A percentile compares a stretch with the other conserved stretches of the same genome.
These are phyloP conservation scores for Litchi chinensis DNA, from an alignment of 345 rosid species.

Conservation along the genomic window DNA sequence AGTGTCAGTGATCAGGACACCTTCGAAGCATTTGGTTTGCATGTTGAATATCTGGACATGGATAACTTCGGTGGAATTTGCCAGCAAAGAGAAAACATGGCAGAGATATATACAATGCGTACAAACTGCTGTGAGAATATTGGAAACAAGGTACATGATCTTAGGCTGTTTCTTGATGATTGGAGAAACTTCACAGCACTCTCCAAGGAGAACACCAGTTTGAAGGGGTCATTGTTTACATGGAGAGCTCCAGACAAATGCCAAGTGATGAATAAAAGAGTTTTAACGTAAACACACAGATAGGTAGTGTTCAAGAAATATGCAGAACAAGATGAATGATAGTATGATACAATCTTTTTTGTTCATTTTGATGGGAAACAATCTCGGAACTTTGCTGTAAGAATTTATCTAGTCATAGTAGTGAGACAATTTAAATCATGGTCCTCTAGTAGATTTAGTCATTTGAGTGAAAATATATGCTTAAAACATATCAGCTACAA, in stretches of 20 bases:
- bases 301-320: background rate
- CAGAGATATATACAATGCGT: slow-evolving; percentile 34
- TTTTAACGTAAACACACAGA: background rate
- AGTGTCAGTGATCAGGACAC: background rate
- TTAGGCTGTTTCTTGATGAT: slow-evolving; percentile 42
- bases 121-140: slow-evolving; percentile 45
- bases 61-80: slow-evolving; percentile 32
- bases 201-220: background rate
- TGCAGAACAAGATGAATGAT: background rate
- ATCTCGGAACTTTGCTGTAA: too few relatives aligned
- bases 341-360: background rate
- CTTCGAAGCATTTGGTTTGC: background rate
- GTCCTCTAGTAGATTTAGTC: background rate
- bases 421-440: background rate
- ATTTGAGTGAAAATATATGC: background rate
- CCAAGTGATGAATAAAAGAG: background rate
- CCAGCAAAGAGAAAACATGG: slow-evolving; percentile 24
- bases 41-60: slow-evolving; percentile 10
- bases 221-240: background rate
- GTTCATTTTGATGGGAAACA: too few relatives aligned
- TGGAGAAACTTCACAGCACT: slow-evolving; percentile 30
- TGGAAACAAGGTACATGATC: slow-evolving; percentile 42
- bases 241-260: slow-evolving; percentile 25
- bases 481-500: background rate
- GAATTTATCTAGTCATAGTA: background rate